phyloP scores from a whole-genome alignment of 2,329 filamentous ascomycete species.

The Stagonosporopsis cucurbitacearum region DNA sequence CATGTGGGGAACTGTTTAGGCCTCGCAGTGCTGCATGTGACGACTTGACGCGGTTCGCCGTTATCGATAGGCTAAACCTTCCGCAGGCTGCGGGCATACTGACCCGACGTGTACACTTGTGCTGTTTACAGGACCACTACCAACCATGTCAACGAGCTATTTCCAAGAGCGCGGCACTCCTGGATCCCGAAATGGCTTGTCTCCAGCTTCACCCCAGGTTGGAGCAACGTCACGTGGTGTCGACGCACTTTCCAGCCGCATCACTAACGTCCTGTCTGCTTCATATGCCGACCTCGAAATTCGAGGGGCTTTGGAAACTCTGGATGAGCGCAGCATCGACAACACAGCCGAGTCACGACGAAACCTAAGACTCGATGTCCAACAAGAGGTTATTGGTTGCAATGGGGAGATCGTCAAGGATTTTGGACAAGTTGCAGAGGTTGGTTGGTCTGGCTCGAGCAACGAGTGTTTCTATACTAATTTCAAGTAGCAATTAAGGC shows the following conservation, averaged over 20 bases:
- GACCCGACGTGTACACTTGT: constrained; percentile 24
- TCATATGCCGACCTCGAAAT: constrained; percentile 95
- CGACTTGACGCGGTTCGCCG: constrained; percentile 19
- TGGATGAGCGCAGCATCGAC: constrained; percentile 73
- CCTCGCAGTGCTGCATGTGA: constrained; percentile 30
- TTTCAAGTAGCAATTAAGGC: constrained; percentile 74
- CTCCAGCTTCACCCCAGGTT: constrained; percentile 35
- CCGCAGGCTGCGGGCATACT: constrained; percentile 13
- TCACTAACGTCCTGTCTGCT: constrained; percentile 84
- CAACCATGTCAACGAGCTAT: constrained; percentile 40
- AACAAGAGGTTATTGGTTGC: constrained; percentile 90
- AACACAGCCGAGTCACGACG: constrained; percentile 82
- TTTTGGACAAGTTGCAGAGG: constrained; percentile 88
- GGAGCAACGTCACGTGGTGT: constrained; percentile 43
- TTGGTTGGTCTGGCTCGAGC: constrained; percentile 45
- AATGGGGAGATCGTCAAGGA: constrained; percentile 89
- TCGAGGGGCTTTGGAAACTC: constrained; percentile 77
- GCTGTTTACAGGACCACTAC: constrained; percentile 6
- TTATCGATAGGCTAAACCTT: constrained; percentile 39
- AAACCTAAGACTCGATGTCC: constrained; percentile 79
- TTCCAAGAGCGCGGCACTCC: constrained; percentile 41
- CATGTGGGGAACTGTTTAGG: constrained; percentile 25
- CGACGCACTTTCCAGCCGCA: constrained; percentile 78
- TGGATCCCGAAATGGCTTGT: constrained; percentile 36
- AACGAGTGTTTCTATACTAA: constrained; percentile 30